Percentiles rank a stretch among this genome's conserved stretches.
Conservation (phyloP, 495 filamentous ascomycete genomes). For the Xylaria curta region DNA sequence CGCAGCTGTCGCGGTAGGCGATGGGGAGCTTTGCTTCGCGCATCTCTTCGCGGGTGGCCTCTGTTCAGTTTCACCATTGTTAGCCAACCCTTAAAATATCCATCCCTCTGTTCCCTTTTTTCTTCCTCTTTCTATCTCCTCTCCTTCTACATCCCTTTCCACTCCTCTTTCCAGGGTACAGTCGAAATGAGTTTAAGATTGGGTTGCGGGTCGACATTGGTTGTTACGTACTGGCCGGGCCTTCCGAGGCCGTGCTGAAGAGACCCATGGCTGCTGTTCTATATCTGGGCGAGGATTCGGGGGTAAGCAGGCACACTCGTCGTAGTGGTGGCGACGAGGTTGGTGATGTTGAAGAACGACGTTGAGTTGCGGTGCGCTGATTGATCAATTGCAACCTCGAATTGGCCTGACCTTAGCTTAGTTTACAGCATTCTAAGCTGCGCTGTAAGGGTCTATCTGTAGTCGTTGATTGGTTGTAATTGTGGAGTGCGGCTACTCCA, state of each 20-base stretch:
- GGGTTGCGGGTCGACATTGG: neutral
- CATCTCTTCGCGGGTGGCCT: constrained; percentile 90
- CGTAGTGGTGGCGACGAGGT: neutral
- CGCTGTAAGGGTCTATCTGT: neutral
- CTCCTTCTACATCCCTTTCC: neutral
- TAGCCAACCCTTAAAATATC: no score
- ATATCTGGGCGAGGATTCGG: neutral
- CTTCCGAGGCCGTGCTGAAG: constrained; percentile 22
- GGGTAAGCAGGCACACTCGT: neutral
- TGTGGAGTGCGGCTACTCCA: neutral
- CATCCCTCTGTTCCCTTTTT: no score
- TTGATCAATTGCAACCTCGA: constrained; percentile 1
- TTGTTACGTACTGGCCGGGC: constrained; percentile 14
- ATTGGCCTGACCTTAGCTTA: neutral
- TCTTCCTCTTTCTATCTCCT: neutral
- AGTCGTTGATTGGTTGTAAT: neutral
- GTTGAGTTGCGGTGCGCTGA: neutral
- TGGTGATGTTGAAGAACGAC: constrained; percentile 4
- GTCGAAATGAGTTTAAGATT: no score
- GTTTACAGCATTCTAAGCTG: neutral
- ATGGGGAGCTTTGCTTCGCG: constrained; percentile 85
- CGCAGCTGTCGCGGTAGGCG: constrained; percentile 92
- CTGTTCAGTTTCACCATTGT: no score
- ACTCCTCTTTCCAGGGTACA: neutral
- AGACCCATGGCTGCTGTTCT: constrained; percentile 22